phyloP scores from a whole-genome alignment of 2,329 filamentous ascomycete species.

The Emydomyces testavorans region DNA sequence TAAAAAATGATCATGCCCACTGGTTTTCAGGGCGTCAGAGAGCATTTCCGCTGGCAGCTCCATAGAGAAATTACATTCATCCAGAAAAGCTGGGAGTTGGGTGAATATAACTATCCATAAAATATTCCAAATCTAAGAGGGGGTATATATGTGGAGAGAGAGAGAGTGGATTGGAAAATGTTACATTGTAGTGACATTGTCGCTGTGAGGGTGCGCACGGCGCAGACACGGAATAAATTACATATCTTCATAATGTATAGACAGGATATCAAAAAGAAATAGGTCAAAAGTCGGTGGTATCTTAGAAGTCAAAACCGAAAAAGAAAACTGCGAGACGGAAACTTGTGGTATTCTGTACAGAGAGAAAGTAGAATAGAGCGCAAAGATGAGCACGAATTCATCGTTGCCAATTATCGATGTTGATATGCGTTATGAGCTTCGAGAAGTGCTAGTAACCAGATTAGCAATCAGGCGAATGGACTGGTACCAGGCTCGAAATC shows the following conservation, averaged over 20 bases:
- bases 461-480: not conserved
- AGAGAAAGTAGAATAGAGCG: not conserved
- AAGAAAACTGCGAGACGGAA: conserved; percentile 4
- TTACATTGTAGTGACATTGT: too few relatives aligned
- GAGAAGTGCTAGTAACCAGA: conserved; percentile 28
- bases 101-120: too few relatives aligned
- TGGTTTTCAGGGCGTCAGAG: too few relatives aligned
- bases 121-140: too few relatives aligned
- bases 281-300: not conserved
- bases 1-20: too few relatives aligned
- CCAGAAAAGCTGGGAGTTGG: too few relatives aligned
- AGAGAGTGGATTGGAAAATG: too few relatives aligned
- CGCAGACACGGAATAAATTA: too few relatives aligned
- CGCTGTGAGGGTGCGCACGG: too few relatives aligned
- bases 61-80: too few relatives aligned
- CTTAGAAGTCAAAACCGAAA: conserved; percentile 8
- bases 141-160: too few relatives aligned
- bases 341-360: not conserved
- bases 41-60: too few relatives aligned
- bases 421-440: conserved; percentile 29
- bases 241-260: conserved; percentile 6
- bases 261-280: conserved; percentile 6
- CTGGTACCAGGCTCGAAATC: not conserved
- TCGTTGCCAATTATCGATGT: not conserved
- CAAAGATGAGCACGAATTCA: not conserved